phyloP scores from a whole-genome alignment of 768 basidiomycete genomes.

The Guyanaporus albipodus region DNA sequence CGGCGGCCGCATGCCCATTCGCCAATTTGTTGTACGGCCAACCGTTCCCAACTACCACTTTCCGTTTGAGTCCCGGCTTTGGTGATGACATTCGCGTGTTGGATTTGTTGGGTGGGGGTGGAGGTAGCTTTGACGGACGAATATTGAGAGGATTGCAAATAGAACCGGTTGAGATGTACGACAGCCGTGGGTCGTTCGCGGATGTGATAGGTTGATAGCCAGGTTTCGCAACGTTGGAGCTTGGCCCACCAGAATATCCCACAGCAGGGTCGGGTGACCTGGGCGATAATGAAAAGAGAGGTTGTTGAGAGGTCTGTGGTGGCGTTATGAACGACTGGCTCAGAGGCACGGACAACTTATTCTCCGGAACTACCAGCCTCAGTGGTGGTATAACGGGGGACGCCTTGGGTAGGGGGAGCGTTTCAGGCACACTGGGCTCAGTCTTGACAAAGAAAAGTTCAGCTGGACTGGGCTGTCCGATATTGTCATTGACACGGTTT shows the following conservation, averaged over 20 bases:
- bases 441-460: conserved; percentile 18
- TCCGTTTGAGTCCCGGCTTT: conserved; percentile 13
- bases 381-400: conserved; percentile 9
- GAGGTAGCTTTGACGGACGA: conserved; percentile 39
- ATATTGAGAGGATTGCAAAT: conserved; percentile 54
- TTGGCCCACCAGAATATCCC: conserved; percentile 10
- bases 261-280: conserved; percentile 13
- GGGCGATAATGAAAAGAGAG: conserved; percentile 13
- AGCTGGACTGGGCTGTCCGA: conserved; percentile 12
- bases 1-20: conserved; percentile 22
- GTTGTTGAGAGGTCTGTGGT: conserved; percentile 11
- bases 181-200: conserved; percentile 30
- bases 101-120: conserved; percentile 7
- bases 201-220: conserved; percentile 28
- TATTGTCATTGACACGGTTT: background rate
- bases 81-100: conserved; percentile 13
- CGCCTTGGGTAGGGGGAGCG: conserved; percentile 10
- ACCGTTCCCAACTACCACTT: conserved; percentile 42
- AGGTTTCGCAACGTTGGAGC: conserved; percentile 18
- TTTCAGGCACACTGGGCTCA: conserved; percentile 13
- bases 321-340: conserved; percentile 11
- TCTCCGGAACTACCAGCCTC: conserved; percentile 14
- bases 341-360: background rate
- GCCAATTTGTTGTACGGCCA: conserved; percentile 39
- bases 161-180: conserved; percentile 40